Percentiles rank a stretch among this genome's conserved stretches.
phyloP scores from a whole-genome alignment of 441 rosid species.

The Corymbia citriodora region DNA sequence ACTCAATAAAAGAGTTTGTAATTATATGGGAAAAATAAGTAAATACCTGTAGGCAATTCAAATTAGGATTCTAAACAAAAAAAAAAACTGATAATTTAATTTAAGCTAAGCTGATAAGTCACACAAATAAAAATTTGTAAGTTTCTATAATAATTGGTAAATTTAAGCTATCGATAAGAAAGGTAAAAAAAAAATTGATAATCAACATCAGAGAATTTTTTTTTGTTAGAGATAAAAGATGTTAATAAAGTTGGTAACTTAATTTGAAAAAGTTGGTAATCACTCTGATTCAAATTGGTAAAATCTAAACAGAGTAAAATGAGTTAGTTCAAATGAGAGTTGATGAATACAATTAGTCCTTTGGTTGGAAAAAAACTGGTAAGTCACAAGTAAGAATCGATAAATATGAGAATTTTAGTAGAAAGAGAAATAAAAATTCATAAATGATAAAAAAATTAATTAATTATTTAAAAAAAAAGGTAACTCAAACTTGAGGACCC shows the following conservation, averaged over 20 bases:
- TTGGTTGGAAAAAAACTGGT: background rate
- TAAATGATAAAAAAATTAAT: background rate
- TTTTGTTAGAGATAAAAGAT: background rate
- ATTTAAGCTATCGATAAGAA: no score
- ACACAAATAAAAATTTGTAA: background rate
- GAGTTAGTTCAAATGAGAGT: background rate
- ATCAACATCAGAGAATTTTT: no score
- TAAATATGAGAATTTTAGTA: background rate
- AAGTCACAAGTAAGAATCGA: background rate
- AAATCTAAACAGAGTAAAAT: background rate
- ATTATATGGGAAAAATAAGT: background rate
- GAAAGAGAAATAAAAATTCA: background rate
- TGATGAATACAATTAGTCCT: background rate
- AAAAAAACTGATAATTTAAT: no score
- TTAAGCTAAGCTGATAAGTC: background rate
- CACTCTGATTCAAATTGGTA: background rate
- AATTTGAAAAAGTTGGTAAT: background rate
- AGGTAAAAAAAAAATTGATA: background rate
- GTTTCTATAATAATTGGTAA: no score
- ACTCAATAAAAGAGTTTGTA: background rate
- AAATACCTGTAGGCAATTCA: background rate
- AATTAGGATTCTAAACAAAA: background rate
- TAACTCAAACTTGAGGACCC: background rate
- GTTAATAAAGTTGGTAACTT: background rate
- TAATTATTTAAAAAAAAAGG: no score